phyloP scores from a whole-genome alignment of 208 protist genomes.

The Kentomonas sorsogonicus region DNA sequence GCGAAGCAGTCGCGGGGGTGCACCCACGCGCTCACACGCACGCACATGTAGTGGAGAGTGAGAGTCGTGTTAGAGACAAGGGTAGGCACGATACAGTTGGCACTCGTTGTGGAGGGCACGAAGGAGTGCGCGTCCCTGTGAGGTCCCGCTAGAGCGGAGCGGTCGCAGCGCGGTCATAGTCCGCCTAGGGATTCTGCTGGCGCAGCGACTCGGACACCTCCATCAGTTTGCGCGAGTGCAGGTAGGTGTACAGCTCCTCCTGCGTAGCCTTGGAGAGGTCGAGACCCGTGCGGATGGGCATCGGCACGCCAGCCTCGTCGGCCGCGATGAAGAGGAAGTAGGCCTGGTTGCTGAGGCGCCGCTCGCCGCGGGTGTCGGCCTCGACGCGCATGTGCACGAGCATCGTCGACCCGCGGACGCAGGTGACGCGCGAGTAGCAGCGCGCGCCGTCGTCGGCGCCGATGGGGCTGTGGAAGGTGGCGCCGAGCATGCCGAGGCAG shows the following conservation, averaged over 20 bases:
- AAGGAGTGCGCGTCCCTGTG: too few relatives aligned
- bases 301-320: constrained; percentile 14
- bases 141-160: too few relatives aligned
- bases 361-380: constrained; percentile 16
- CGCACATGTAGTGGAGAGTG: too few relatives aligned
- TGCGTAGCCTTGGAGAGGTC: constrained; percentile 26
- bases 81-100: too few relatives aligned
- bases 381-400: constrained; percentile 24
- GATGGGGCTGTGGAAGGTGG: constrained; percentile 44
- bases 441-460: constrained; percentile 25
- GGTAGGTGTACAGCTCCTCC: constrained; percentile 22
- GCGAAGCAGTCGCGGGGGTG: too few relatives aligned
- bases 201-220: constrained; percentile 2
- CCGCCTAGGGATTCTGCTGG: neutral
- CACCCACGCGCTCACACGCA: too few relatives aligned
- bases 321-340: constrained; percentile 36
- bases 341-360: constrained; percentile 29
- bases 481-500: constrained; percentile 43
- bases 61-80: too few relatives aligned
- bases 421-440: constrained; percentile 27
- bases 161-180: too few relatives aligned
- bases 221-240: constrained; percentile 15
- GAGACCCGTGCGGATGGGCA: constrained; percentile 27
- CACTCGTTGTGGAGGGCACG: too few relatives aligned
- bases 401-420: constrained; percentile 28